Base-by-base conservation (phyloP, 305 asterid species). In the Euphrasia arctica region DNA sequence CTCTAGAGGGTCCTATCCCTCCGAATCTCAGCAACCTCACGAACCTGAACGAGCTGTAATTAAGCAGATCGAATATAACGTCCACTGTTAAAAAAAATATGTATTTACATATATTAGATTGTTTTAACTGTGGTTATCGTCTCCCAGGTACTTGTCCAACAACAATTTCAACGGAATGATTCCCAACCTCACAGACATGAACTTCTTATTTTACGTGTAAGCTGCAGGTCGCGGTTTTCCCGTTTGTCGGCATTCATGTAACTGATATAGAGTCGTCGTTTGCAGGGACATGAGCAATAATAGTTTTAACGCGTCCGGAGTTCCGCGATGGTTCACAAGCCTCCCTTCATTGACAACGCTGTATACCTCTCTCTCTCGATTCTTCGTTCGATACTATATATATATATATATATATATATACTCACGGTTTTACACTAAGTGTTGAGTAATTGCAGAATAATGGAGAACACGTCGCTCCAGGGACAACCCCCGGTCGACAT, bases 281-380 rank as follows among this genome's bases (percentile, higher is more conserved):
- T 18, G 66, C 95, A 91, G 98, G 95, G 96, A 87, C 74, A 79
- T 87, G 92, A 91, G 98, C 83, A 89, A 89, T 63, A 91, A 87
- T 62, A 89, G 83, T 77, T 89, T 91, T 60, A 60, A 71, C 49
- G 81, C 84, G 71, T 82, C 95, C 48, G 67, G 57, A 62, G 74
- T 82, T 74, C 98, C 98, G 11, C 65, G 14, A 18, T 86, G 92
- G 89, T 65, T 86, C 79, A 69, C 82, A 55, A 77, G 76, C 62
- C 82, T 91, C 76, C 81, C 68, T 59, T 82, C 87, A 64, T 84
- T 91, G 87, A 91, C 88, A 67, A 91, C 98, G 73, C 36, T 91
- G 98, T 91, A 70, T 54, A 15, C 57, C 64, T 68, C 76, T 75
- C 76, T 65, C 82, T 74, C 81, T 60, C 72, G 63, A 64, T 54